Evolutionary conservation across 1,284 basidiomycete genomes (phyloP).

Genomic region (Violaceomyces palustris): DNA sequence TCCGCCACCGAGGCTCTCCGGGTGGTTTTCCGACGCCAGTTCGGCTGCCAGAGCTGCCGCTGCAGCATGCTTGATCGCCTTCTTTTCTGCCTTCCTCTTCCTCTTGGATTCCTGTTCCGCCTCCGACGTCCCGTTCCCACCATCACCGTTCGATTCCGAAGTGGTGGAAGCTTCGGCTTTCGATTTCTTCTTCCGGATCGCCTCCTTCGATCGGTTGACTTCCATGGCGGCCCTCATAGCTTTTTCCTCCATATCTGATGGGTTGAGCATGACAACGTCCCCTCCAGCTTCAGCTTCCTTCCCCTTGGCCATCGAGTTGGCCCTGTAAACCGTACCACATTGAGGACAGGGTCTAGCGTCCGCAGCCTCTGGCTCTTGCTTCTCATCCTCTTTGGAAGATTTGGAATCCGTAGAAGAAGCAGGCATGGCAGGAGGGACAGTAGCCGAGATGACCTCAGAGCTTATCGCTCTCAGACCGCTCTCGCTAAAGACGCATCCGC

Average conservation of each 20-base stretch:
- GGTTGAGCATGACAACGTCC: conserved; percentile 37
- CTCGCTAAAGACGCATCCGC: conserved; percentile 44
- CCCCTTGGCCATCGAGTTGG: conserved; percentile 12
- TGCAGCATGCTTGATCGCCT: conserved; percentile 4
- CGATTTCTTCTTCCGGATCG: conserved; percentile 6
- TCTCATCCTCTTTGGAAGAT: neutral
- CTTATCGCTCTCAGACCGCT: conserved; percentile 29
- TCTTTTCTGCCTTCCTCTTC: conserved; percentile 13
- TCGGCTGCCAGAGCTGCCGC: conserved; percentile 13
- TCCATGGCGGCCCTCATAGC: conserved; percentile 31
- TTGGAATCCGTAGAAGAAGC: neutral
- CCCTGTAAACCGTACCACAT: conserved; percentile 28
- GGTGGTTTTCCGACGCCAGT: neutral
- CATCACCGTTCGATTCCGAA: neutral
- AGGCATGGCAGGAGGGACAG: too few species aligned
- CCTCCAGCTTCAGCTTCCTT: conserved; percentile 5
- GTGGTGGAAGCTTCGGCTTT: conserved; percentile 4
- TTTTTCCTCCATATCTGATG: conserved; percentile 10
- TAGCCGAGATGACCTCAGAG: too few species aligned
- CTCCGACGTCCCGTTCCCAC: neutral
- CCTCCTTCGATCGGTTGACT: conserved; percentile 3
- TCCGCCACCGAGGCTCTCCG: neutral
- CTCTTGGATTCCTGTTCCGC: neutral
- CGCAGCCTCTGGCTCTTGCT: neutral
- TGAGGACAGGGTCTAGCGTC: conserved; percentile 26